Evolutionary conservation across 2,329 filamentous ascomycete genomes (phyloP), one percentile per base, ranked within the genome.

Genomic region (Chaetomiaceae sp.): DNA sequence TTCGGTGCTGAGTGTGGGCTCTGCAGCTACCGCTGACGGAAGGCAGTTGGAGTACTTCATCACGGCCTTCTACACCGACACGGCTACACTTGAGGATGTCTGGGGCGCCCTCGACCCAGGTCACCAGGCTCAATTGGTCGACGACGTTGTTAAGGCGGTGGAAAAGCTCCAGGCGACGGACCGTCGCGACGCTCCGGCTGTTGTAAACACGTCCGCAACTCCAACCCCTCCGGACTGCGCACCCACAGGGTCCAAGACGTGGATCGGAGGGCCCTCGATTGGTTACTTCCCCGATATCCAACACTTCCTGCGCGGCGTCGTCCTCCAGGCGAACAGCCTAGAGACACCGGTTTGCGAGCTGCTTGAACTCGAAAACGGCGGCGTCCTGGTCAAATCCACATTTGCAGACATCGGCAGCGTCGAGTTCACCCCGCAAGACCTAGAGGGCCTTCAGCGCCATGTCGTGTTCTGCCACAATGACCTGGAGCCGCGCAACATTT

Each of bases 391-490:
- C 1, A 25, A 27, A 6, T 38, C 36, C 15, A 20, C 33, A 20
- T 7, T 48, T 20, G 46, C 38, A 8, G 33, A 17, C 4, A 43
- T 50, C 34, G 31, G 37, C 37, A 15, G 3, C 14, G 23, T 50
- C 17, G 25, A 43, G n/a, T 17, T 50, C 22, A 43, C 17, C 47
- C 3, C 31, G 14, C 22, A 17, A 11, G 19, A 50, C 20, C 47
- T 50, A 8, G 37, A 25, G 14, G 4, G 23, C 5, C 25, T 50
- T 38, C 23, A 42, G 37, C n/a, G 17, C 17, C 20, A 17, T 25
- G 40, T 43, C n/a, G 38, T 50, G 6, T 50, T 50, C 36, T 50
- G 47, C 20, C 47, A 50, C 23, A 50, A 50, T 22, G 47, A 50
- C 31, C 38, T 50, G 14, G 47, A 50, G 36, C 37, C 47, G n/a